Evolutionary conservation across 306 rosid genomes (phyloP).

Genomic region (Glycine tomentella): DNA sequence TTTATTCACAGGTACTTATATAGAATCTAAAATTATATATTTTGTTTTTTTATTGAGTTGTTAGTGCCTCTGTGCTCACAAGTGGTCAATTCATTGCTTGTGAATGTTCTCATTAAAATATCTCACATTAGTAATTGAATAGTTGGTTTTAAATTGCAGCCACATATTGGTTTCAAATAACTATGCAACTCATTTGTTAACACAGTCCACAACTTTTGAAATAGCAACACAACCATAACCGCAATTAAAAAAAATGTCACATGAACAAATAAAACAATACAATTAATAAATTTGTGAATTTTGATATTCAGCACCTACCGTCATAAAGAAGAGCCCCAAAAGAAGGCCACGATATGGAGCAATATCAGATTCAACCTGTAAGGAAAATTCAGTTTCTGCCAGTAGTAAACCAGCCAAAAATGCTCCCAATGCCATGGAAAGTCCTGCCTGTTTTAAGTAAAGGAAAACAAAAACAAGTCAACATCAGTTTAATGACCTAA

Average conservation of each 20-base stretch:
- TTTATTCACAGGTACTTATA: background rate
- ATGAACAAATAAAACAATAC: constrained; percentile 39
- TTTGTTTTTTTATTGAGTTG: background rate
- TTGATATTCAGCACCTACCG: constrained; percentile 67
- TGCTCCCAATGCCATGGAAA: constrained; percentile 99
- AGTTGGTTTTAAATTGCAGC: background rate
- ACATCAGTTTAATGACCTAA: constrained; percentile 36
- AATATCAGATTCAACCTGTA: constrained; percentile 98
- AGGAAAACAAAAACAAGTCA: constrained; percentile 14
- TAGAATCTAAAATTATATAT: constrained; percentile 19
- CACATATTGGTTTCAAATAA: constrained; percentile 16
- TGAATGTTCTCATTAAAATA: constrained; percentile 28
- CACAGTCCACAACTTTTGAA: background rate
- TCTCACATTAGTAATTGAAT: constrained; percentile 11
- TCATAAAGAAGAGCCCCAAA: constrained; percentile 98
- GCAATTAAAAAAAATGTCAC: constrained; percentile 9
- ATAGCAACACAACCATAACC: background rate
- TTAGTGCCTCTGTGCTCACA: background rate
- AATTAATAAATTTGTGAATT: constrained; percentile 33
- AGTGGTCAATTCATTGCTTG: background rate
- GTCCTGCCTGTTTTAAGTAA: constrained; percentile 81
- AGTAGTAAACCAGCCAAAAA: constrained; percentile 97
- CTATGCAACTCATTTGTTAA: background rate
- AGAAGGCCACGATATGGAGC: constrained; percentile 99
- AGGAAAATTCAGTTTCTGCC: constrained; percentile 98